Conservation (phyloP, 2,329 filamentous ascomycete species). For the Bimuria novae-zelandiae region DNA sequence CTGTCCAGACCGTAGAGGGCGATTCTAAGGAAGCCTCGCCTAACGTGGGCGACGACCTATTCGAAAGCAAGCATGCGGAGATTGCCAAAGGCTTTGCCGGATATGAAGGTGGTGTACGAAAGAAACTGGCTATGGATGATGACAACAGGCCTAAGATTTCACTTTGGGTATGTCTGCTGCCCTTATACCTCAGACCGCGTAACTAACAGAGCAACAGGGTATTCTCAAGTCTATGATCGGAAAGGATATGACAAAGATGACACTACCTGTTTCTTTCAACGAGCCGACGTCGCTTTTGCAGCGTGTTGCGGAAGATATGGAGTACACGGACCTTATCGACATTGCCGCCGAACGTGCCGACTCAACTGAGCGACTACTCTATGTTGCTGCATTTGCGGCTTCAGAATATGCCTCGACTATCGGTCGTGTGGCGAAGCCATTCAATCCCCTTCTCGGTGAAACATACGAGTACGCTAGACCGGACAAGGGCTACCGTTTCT, state of each 20-base stretch:
- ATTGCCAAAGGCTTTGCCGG: conserved; percentile 81
- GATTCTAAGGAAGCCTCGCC: conserved; percentile 33
- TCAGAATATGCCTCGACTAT: conserved; percentile 98
- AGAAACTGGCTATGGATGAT: conserved; percentile 82
- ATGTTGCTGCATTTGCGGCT: conserved; percentile 92
- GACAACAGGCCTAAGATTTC: conserved; percentile 93
- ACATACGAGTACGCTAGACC: conserved; percentile 96
- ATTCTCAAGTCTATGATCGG: conserved; percentile 99
- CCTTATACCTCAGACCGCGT: not conserved
- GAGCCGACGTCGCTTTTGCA: conserved; percentile 95
- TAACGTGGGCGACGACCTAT: conserved; percentile 51
- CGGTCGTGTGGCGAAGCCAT: conserved; percentile 94
- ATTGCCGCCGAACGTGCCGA: conserved; percentile 82
- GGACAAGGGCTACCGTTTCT: conserved; percentile 97
- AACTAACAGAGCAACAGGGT: conserved; percentile 59
- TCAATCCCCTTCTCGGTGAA: conserved; percentile 94
- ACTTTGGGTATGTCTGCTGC: conserved; percentile 75
- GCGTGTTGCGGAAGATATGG: conserved; percentile 96
- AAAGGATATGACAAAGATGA: conserved; percentile 99
- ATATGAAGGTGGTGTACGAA: conserved; percentile 86
- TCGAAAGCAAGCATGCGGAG: conserved; percentile 60
- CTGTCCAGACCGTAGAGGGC: conserved; percentile 48
- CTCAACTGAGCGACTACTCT: conserved; percentile 88
- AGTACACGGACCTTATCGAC: conserved; percentile 92
- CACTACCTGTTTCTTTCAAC: conserved; percentile 95